phyloP scores from a whole-genome alignment of 495 filamentous ascomycete genomes.

The Xylaria longipes region DNA sequence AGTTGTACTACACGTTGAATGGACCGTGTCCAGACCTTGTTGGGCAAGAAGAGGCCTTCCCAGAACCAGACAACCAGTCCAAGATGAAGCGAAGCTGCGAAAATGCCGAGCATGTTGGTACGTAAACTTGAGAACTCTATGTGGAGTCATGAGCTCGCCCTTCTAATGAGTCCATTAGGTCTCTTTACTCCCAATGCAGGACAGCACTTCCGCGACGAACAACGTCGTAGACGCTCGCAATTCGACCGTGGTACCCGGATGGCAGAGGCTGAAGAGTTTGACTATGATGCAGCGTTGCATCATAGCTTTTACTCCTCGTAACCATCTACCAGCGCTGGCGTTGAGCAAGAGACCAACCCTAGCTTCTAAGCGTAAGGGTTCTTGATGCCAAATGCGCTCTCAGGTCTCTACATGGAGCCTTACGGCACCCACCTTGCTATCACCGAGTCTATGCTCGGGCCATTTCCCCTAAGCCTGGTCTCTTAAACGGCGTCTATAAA shows the following conservation, averaged over 20 bases:
- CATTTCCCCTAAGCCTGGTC: not conserved
- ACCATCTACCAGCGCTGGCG: conserved; percentile 23
- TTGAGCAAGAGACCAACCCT: conserved; percentile 10
- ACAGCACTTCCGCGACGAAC: conserved; percentile 75
- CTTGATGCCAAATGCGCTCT: conserved; percentile 16
- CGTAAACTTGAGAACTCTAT: conserved; percentile 37
- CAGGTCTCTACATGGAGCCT: conserved; percentile 5
- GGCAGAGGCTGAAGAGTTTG: conserved; percentile 66
- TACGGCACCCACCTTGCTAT: not conserved
- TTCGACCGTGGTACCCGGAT: conserved; percentile 75
- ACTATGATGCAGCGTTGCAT: conserved; percentile 48
- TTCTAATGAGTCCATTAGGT: conserved; percentile 48
- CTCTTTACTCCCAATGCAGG: conserved; percentile 75
- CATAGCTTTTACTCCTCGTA: conserved; percentile 38
- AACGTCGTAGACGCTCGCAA: conserved; percentile 77
- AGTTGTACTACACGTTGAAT: conserved; percentile 60
- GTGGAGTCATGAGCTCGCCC: conserved; percentile 16
- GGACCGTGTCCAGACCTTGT: conserved; percentile 49
- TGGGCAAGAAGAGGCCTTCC: conserved; percentile 73
- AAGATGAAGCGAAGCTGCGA: conserved; percentile 86
- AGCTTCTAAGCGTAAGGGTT: not conserved
- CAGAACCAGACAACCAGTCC: conserved; percentile 77
- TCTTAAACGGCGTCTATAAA: not conserved
- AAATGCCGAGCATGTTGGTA: conserved; percentile 85
- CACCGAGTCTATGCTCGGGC: not conserved